Conservation (phyloP, 176 grass and related monocot genomes). For the Typha latifolia region DNA sequence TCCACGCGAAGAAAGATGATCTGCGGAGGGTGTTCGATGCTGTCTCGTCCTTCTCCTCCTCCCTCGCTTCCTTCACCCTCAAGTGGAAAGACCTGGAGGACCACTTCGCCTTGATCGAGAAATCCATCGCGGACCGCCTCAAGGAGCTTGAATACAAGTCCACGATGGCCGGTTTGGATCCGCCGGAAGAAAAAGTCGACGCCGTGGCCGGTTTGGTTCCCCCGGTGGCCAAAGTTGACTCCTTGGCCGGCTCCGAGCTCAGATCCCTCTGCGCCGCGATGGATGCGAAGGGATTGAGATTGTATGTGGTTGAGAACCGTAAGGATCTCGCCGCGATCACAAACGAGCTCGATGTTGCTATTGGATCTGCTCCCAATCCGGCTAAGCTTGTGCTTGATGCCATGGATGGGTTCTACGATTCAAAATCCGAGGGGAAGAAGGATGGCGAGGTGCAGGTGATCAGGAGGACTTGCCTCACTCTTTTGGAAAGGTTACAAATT, state of each 20-base stretch:
- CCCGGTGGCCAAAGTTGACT: background rate
- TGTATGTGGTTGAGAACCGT: slow-evolving; percentile 2
- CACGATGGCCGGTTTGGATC: background rate
- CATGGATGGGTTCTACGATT: background rate
- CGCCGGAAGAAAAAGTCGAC: background rate
- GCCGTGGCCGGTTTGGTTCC: background rate
- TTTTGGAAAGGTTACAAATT: slow-evolving; percentile 1
- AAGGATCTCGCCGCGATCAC: background rate
- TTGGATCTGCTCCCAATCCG: background rate
- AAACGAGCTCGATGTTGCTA: background rate
- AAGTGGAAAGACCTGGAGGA: slow-evolving; percentile 13
- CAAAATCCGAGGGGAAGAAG: slow-evolving; percentile 6
- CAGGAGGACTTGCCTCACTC: slow-evolving; percentile 11
- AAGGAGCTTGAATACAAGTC: slow-evolving; percentile 3
- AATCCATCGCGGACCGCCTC: background rate
- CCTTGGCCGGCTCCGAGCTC: background rate
- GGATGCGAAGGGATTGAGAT: slow-evolving; percentile 2
- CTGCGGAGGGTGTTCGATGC: slow-evolving; percentile 7
- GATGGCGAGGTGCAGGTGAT: slow-evolving; percentile 2
- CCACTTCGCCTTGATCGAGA: background rate
- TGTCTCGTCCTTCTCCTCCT: slow-evolving; percentile 3
- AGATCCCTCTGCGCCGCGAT: slow-evolving; percentile 1
- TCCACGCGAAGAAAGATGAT: slow-evolving; percentile 4
- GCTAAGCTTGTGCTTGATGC: slow-evolving; percentile 9
- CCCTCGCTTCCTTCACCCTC: background rate